Evolutionary conservation across 441 rosid genomes (phyloP).

Genomic region (Adansonia rubrostipa): DNA sequence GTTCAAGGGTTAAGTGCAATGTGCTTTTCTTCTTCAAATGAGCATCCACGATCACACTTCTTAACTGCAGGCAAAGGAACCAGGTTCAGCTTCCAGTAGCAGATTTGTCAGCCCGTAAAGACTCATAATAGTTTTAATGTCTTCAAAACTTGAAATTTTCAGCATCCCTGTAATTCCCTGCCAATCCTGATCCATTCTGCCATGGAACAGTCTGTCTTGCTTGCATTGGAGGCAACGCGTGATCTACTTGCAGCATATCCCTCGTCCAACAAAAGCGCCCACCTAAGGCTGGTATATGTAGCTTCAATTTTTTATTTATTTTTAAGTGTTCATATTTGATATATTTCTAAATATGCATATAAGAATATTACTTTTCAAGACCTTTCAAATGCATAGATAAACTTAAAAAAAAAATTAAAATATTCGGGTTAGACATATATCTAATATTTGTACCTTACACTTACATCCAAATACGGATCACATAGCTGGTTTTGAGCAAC

Average conservation of each 20-base stretch:
- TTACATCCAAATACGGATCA: not conserved
- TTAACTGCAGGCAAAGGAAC: not conserved
- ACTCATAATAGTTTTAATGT: not conserved
- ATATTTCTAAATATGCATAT: too few relatives aligned
- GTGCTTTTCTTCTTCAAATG: not conserved
- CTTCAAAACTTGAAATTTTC: conserved; percentile 20
- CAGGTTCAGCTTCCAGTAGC: not conserved
- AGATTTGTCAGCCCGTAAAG: too few relatives aligned
- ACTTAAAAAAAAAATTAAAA: too few relatives aligned
- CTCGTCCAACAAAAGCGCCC: conserved; percentile 49
- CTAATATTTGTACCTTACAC: too few relatives aligned
- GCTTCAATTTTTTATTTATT: too few relatives aligned
- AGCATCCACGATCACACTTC: not conserved
- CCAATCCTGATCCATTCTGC: conserved; percentile 62
- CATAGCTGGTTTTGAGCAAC: not conserved
- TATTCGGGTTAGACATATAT: too few relatives aligned
- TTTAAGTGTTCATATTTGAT: too few relatives aligned
- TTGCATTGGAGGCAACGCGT: conserved; percentile 68
- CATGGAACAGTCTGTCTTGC: conserved; percentile 87
- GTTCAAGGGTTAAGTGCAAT: not conserved
- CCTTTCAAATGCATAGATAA: too few relatives aligned
- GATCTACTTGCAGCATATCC: conserved; percentile 81
- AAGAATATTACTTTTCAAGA: too few relatives aligned
- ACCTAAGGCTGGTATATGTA: too few relatives aligned
- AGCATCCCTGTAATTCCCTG: conserved; percentile 36